Conservation (phyloP, 2,329 filamentous ascomycete genomes). For the Fonsecaea pedrosoi region DNA sequence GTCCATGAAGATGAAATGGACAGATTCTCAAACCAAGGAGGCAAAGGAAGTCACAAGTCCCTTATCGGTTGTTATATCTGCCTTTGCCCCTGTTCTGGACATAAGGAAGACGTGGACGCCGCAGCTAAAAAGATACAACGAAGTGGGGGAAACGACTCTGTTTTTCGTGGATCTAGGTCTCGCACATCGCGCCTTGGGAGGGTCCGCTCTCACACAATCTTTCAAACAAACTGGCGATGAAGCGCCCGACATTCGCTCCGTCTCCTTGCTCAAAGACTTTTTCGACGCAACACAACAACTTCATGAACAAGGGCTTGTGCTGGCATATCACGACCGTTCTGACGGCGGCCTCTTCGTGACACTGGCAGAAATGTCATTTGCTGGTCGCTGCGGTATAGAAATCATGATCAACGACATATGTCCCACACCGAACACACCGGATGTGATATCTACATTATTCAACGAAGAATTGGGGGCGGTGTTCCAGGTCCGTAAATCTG, state of each 20-base stretch:
- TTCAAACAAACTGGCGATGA: slow-evolving; percentile 85
- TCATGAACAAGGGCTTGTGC: slow-evolving; percentile 72
- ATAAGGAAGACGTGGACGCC: slow-evolving; percentile 93
- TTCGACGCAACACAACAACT: slow-evolving; percentile 81
- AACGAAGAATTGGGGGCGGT: slow-evolving; percentile 95
- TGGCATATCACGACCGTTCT: slow-evolving; percentile 93
- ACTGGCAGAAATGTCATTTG: slow-evolving; percentile 97
- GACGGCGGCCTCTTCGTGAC: slow-evolving; percentile 93
- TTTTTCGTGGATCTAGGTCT: slow-evolving; percentile 89
- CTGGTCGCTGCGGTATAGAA: slow-evolving; percentile 86
- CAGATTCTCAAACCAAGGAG: slow-evolving; percentile 69
- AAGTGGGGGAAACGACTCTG: slow-evolving; percentile 86
- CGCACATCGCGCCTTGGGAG: slow-evolving; percentile 81
- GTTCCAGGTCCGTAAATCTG: slow-evolving; percentile 87
- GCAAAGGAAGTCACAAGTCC: slow-evolving; percentile 89
- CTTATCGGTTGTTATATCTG: slow-evolving; percentile 87
- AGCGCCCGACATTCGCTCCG: slow-evolving; percentile 82
- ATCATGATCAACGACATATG: slow-evolving; percentile 76
- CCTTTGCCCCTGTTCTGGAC: slow-evolving; percentile 83
- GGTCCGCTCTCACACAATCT: slow-evolving; percentile 87
- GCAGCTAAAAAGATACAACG: slow-evolving; percentile 78
- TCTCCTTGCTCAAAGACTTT: slow-evolving; percentile 82
- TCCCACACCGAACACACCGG: slow-evolving; percentile 65
- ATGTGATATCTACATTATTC: slow-evolving; percentile 81
- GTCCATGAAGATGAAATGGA: slow-evolving; percentile 98